Evolutionary conservation across 441 rosid species (phyloP).

Genomic region (Macaranga tanarius): DNA sequence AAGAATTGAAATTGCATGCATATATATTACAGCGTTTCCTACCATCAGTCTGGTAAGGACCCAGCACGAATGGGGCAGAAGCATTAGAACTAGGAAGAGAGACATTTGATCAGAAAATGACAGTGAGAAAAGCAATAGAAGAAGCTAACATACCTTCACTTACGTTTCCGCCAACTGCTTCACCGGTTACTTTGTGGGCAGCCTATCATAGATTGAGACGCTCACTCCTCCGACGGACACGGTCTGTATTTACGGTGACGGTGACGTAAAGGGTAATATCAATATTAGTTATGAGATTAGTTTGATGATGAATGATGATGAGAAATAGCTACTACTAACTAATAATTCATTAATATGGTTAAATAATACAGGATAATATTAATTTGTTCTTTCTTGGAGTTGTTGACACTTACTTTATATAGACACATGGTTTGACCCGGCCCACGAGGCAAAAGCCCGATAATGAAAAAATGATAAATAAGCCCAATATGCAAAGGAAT

Average conservation of each 20-base stretch:
- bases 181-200: constrained; percentile 66
- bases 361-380: too few relatives aligned
- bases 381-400: too few relatives aligned
- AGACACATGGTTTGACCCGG: too few relatives aligned
- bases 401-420: too few relatives aligned
- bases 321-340: too few relatives aligned
- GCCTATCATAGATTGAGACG: constrained; percentile 51
- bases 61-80: constrained; percentile 68
- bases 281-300: background rate
- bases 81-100: constrained; percentile 75
- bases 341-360: too few relatives aligned
- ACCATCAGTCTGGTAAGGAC: constrained; percentile 81
- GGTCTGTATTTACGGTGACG: constrained; percentile 56
- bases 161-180: constrained; percentile 67
- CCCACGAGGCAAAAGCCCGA: too few relatives aligned
- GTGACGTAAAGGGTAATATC: constrained; percentile 60
- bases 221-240: constrained; percentile 54
- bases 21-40: constrained; percentile 56
- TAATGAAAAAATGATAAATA: too few relatives aligned
- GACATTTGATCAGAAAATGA: constrained; percentile 75
- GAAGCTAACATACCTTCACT: constrained; percentile 61
- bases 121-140: constrained; percentile 66
- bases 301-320: too few relatives aligned
- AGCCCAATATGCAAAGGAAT: too few relatives aligned
- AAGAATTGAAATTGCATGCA: too few relatives aligned